Conservation (phyloP, 345 rosid species). For the Streptanthus diversifolius region DNA sequence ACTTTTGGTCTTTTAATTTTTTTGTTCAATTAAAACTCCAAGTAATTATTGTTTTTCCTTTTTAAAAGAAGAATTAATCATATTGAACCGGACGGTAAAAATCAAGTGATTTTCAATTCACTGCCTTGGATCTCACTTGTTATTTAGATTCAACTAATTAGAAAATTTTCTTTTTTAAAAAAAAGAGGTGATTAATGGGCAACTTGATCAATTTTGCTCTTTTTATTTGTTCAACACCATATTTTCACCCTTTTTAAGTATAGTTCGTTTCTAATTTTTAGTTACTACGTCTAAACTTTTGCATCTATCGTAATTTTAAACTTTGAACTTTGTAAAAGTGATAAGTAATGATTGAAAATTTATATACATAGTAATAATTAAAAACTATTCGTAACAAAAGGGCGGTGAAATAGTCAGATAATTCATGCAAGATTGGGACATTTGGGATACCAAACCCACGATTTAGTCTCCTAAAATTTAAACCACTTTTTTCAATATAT, state of each 20-base stretch:
- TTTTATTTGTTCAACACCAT: too few species aligned
- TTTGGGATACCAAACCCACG: conserved; percentile 17
- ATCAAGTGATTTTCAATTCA: not conserved
- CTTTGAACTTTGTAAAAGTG: not conserved
- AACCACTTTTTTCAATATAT: not conserved
- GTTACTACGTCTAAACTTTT: not conserved
- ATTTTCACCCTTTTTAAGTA: not conserved
- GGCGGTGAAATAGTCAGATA: conserved; percentile 17
- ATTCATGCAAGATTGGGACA: conserved; percentile 7
- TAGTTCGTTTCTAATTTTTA: not conserved
- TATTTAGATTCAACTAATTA: not conserved
- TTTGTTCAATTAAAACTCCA: too few species aligned
- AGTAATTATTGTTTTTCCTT: not conserved
- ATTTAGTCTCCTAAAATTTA: conserved; percentile 8
- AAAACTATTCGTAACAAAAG: not conserved
- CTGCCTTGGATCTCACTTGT: not conserved
- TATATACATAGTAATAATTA: not conserved
- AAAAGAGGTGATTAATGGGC: too few species aligned
- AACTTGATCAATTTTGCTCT: too few species aligned
- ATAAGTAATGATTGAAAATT: not conserved
- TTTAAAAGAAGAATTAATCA: not conserved
- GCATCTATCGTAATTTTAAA: not conserved
- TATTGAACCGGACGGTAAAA: not conserved
- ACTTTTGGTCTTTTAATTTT: too few species aligned
- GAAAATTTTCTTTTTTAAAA: not conserved